Evolutionary conservation across 805 yeast species (phyloP).

Genomic region (Candida ovalis): DNA sequence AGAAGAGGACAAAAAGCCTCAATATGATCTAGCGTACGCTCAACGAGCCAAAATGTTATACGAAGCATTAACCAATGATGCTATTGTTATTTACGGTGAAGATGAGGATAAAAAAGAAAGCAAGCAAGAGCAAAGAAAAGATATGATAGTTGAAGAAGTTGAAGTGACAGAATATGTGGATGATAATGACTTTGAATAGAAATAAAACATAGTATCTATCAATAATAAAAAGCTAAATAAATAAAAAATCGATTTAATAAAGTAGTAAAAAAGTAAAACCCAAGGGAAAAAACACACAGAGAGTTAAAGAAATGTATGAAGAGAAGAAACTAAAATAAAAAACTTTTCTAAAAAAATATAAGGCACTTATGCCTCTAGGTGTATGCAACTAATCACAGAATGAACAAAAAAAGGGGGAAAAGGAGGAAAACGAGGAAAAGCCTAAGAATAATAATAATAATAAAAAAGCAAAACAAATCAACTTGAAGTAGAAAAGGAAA

Average conservation of each 20-base stretch:
- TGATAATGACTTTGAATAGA: constrained; percentile 24
- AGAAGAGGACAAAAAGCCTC: constrained; percentile 10
- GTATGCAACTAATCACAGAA: too few relatives aligned
- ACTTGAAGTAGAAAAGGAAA: too few relatives aligned
- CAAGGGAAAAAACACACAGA: not conserved
- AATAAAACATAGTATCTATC: not conserved
- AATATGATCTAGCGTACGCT: constrained; percentile 37
- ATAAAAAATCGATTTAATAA: not conserved
- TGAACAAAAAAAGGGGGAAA: too few relatives aligned
- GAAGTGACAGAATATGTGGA: constrained; percentile 36
- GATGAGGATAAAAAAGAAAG: constrained; percentile 12
- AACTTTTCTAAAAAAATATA: too few relatives aligned
- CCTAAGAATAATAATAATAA: too few relatives aligned
- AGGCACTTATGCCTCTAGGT: too few relatives aligned
- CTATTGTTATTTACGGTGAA: constrained; percentile 8
- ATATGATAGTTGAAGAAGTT: constrained; percentile 40
- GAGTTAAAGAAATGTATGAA: too few relatives aligned
- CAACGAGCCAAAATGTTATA: constrained; percentile 37
- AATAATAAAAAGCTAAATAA: constrained; percentile 8
- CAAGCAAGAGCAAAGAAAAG: constrained; percentile 12
- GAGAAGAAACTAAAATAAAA: too few relatives aligned
- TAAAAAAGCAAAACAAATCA: too few relatives aligned
- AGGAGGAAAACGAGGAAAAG: too few relatives aligned
- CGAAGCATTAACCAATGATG: constrained; percentile 33
- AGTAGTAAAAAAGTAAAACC: constrained; percentile 10